These are phyloP conservation scores for Hanseniaspora jakobsenii DNA, from an alignment of 805 yeast genomes.

Conservation along the genomic window DNA sequence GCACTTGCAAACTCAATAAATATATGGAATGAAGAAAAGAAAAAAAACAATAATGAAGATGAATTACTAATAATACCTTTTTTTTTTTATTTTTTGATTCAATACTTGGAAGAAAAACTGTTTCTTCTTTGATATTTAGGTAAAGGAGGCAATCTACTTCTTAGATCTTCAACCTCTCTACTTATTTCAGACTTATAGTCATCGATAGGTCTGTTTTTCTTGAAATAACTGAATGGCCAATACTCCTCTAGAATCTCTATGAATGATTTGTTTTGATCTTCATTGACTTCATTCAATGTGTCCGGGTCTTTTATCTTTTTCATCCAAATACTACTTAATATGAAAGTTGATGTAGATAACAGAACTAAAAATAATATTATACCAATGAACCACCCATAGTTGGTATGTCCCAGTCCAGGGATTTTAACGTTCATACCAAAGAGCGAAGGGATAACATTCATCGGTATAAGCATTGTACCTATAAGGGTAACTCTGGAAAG, in stretches of 20 bases:
- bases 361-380: conserved; percentile 43
- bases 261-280: conserved; percentile 14
- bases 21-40: conserved; percentile 10
- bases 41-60: conserved; percentile 7
- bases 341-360: conserved; percentile 31
- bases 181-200: conserved; percentile 14
- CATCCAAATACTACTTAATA: conserved; percentile 35
- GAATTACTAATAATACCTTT: too few species aligned
- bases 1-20: too few species aligned
- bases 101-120: conserved; percentile 15
- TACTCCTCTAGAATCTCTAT: conserved; percentile 15
- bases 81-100: not conserved
- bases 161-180: conserved; percentile 14
- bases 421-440: conserved; percentile 92
- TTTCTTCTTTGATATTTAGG: conserved; percentile 15
- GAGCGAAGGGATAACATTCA: conserved; percentile 79
- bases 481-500: conserved; percentile 77
- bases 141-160: conserved; percentile 16
- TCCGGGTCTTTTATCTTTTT: conserved; percentile 27
- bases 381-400: conserved; percentile 56
- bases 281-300: conserved; percentile 27
- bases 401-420: conserved; percentile 47
- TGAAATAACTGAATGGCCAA: conserved; percentile 22
- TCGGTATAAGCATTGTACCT: conserved; percentile 83
- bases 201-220: conserved; percentile 17